phyloP scores from a whole-genome alignment of 495 filamentous ascomycete genomes.

The Aspergillus sclerotiicarbonarius region DNA sequence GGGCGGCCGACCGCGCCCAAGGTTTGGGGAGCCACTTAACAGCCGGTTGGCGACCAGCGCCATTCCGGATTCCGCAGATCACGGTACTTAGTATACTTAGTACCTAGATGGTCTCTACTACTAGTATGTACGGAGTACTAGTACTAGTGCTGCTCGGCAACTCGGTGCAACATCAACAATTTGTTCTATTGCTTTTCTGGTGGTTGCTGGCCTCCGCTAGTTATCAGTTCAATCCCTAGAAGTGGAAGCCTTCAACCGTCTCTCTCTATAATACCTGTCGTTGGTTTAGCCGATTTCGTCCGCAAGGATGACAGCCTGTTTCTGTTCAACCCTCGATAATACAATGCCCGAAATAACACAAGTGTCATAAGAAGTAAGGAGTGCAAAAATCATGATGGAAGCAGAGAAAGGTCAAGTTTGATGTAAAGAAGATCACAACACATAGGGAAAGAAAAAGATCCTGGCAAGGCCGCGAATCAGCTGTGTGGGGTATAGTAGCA shows the following conservation, averaged over 20 bases:
- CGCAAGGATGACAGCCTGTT: constrained; percentile 5
- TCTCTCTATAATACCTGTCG: too few relatives aligned
- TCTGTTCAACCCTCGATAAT: constrained; percentile 6
- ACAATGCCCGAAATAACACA: neutral
- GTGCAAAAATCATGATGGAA: neutral
- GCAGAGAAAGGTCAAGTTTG: neutral
- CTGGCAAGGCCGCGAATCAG: constrained; percentile 16
- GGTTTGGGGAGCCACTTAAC: neutral
- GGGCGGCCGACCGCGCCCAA: neutral
- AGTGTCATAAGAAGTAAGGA: neutral
- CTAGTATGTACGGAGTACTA: too few relatives aligned
- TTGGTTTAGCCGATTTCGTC: too few relatives aligned
- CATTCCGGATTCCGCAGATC: neutral
- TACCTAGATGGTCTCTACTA: neutral
- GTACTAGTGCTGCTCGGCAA: neutral
- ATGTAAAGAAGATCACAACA: constrained; percentile 9
- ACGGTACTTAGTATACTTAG: neutral
- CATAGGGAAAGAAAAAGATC: neutral
- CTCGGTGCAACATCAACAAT: neutral
- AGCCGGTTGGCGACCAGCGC: neutral
- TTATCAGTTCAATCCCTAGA: too few relatives aligned
- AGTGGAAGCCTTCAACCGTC: too few relatives aligned
- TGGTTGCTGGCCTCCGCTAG: too few relatives aligned
- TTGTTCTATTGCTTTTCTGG: neutral
- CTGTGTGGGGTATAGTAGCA: constrained; percentile 23